Evolutionary conservation across 2,329 filamentous ascomycete species (phyloP), one percentile per base, ranked within the genome.

Genomic region (Didymella keratinophila): DNA sequence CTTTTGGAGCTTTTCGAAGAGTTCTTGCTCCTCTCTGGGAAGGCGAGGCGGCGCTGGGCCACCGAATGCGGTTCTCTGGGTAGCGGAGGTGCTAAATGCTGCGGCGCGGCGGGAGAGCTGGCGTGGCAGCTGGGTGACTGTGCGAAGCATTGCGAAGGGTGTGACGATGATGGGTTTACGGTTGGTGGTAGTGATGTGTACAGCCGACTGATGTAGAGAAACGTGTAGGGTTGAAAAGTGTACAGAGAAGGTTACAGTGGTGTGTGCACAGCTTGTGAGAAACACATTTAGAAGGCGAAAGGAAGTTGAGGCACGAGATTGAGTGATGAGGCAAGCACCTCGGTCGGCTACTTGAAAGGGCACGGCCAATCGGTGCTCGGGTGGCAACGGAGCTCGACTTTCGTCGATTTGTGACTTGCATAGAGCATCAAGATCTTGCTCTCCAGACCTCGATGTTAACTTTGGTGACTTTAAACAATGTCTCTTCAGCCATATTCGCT

Each of bases 1-100:
- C 67, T 86, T 86, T 74, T 97, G 93, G 4, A 98, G 89, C 41
- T 88, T 85, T 78, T 97, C 93, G 76, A 95, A 97, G 65, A 96
- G 86, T 75, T 93, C 91, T 81, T 97, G 93, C 68, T 97, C 89
- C 77, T 91, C 88, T 70, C 92, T 88, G 7, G 94, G 92, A 11
- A 98, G 91, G 47, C 92, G 90, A 0, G 92, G 93, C 16, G 95
- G 95, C 8, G 91, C 80, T 23, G 94, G 91, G 12, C 82, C 81
- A 39, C 58, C 57, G 62, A 77, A 77, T 2, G 68, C 58, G 0
- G 64, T 63, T 4, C 7, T 3, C 60, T 47, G 64, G 30, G 45
- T 39, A 3, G 58, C 28, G 8, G 59, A 57, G 9, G 52, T 66
- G 64, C 45, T 66, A 51, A 71, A 61, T 14, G 39, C 14, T 23